Base-by-base conservation (phyloP, 805 yeast genomes). In the Sugiyamaella mastotermitis region DNA sequence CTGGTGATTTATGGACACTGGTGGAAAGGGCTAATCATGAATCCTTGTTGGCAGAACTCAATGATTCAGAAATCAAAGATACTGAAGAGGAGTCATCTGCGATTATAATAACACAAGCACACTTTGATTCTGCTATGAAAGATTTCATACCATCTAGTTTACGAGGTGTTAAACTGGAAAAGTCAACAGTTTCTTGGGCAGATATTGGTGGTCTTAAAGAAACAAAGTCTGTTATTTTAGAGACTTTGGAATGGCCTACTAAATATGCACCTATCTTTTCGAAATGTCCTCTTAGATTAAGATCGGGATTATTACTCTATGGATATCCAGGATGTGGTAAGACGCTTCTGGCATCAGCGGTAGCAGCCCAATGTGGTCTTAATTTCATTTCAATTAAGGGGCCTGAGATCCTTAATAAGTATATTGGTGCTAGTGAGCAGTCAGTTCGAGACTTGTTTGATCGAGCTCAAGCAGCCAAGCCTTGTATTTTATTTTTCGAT, bases 261-360 rank as follows among this genome's bases (percentile, higher is more conserved):
- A 86, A 80, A 52, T 90, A 90, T 55, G 94, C 95, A 0, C 96
- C 97, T 4, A 85, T 90, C n/a, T 90, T 92, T 61, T 79, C 80
- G 13, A 77, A 76, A 45, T 85, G 95, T 52, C 95, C 97, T 0
- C 64, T 90, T 37, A 65, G 97, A 39, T 66, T 90, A 37, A 71
- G 97, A 51, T 85, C 96, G 0, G 98, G 98, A 35, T 76, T 90
- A 17, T 64, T 90, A 35, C 70, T 90, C 10, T 90, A 90, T 59
- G 98, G 98, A 0, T 90, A 85, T 56, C 97, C 98, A 0, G 98
- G 98, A 2, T 90, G 98, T 62, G 98, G 98, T 32, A 90, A 90
- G 60, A 90, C 97, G 0, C 66, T 88, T 45, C 60, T 90, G 27
- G 97, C 97, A 0, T 82, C 92, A 40, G 96, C 97, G 0, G 83